Percentiles rank a stretch among this genome's conserved stretches.
These are phyloP conservation scores for Warburgia ugandensis DNA, from an alignment of 164 flowering plant species.

Conservation along the genomic window DNA sequence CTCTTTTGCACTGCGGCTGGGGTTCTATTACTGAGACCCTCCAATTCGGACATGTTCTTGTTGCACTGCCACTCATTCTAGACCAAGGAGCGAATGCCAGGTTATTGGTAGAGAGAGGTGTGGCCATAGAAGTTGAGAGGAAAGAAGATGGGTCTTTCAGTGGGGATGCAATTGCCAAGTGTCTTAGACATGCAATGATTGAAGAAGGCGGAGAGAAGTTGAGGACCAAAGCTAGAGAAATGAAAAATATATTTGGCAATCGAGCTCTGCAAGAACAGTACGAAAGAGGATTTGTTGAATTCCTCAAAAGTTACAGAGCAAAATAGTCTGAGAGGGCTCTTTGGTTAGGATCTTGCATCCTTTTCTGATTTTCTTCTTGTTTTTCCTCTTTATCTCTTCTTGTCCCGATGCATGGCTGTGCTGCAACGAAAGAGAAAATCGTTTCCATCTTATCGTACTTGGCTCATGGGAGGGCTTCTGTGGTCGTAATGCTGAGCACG, in stretches of 20 bases:
- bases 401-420: no score
- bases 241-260: slow-evolving; percentile 25
- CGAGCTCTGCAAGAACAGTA: slow-evolving; percentile 8
- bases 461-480: no score
- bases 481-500: no score
- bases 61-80: slow-evolving; percentile 34
- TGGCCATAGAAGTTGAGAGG: slow-evolving; percentile 43
- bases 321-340: no score
- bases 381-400: no score
- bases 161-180: slow-evolving; percentile 33
- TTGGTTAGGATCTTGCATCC: no score
- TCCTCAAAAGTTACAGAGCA: no score
- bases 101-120: slow-evolving; percentile 28
- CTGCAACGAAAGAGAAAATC: no score
- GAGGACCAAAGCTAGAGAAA: slow-evolving; percentile 24
- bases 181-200: slow-evolving; percentile 29
- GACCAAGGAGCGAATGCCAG: slow-evolving; percentile 51
- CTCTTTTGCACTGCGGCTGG: slow-evolving; percentile 64
- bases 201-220: slow-evolving; percentile 28
- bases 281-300: no score
- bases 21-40: slow-evolving; percentile 49
- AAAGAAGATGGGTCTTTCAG: slow-evolving; percentile 33
- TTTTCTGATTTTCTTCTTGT: no score
- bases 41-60: slow-evolving; percentile 28
- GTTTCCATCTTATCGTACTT: no score